Evolutionary conservation across 2,329 filamentous ascomycete species (phyloP).

Genomic region (Hysterium pulicare): DNA sequence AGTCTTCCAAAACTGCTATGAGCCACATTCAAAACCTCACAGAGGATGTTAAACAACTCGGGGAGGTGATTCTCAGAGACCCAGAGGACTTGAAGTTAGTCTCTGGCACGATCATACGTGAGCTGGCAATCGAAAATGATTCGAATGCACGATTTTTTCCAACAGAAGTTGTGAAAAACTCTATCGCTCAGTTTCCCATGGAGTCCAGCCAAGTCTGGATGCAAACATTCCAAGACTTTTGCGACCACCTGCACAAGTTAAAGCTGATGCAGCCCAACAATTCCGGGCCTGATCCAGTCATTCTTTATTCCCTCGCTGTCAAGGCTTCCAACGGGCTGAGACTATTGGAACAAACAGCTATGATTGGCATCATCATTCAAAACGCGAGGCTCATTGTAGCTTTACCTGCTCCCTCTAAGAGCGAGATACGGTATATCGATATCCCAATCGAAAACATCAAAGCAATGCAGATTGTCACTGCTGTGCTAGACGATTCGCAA

Average conservation of each 20-base stretch:
- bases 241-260: constrained; percentile 21
- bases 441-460: constrained; percentile 23
- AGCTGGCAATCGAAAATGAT: constrained; percentile 19
- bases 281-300: constrained; percentile 9
- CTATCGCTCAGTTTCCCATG: constrained; percentile 21
- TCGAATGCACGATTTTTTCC: constrained; percentile 26
- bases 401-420: constrained; percentile 22
- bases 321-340: constrained; percentile 19
- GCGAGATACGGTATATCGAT: constrained; percentile 21
- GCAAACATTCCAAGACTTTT: constrained; percentile 22
- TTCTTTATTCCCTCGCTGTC: constrained; percentile 22
- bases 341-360: neutral
- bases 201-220: constrained; percentile 21
- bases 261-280: constrained; percentile 8
- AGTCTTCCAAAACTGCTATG: constrained; percentile 13
- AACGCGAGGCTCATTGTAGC: neutral
- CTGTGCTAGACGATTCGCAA: constrained; percentile 21
- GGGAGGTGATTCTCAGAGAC: constrained; percentile 23
- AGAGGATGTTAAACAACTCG: constrained; percentile 17
- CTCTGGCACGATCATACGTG: constrained; percentile 27
- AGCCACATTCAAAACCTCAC: constrained; percentile 12
- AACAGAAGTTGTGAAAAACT: constrained; percentile 18
- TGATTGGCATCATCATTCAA: constrained; percentile 2
- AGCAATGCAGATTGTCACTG: constrained; percentile 7
- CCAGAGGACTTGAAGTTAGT: constrained; percentile 30